Evolutionary conservation across 495 filamentous ascomycete genomes (phyloP).

Genomic region (Tuber indicum): DNA sequence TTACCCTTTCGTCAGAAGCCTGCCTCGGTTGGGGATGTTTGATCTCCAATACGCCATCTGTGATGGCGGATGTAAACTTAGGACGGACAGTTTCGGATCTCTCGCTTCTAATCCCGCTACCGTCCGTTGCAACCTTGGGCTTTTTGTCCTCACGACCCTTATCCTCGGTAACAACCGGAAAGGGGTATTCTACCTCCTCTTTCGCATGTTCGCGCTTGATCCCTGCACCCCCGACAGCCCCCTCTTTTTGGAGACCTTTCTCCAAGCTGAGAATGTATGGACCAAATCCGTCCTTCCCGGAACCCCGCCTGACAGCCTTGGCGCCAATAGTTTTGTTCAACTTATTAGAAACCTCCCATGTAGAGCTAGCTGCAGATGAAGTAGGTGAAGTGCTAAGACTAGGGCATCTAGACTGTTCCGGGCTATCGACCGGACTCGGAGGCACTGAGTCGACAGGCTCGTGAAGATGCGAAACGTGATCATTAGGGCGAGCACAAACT

Average conservation of each 20-base stretch:
- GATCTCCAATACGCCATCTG: constrained; percentile 26
- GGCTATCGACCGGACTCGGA: constrained; percentile 35
- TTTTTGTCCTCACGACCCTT: constrained; percentile 15
- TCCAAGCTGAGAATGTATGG: constrained; percentile 35
- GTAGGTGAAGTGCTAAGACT: constrained; percentile 41
- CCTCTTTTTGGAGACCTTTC: constrained; percentile 28
- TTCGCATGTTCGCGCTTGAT: constrained; percentile 29
- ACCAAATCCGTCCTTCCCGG: constrained; percentile 34
- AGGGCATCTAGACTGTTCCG: constrained; percentile 34
- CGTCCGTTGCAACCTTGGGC: constrained; percentile 18
- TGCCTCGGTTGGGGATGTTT: constrained; percentile 15
- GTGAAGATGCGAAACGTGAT: constrained; percentile 42
- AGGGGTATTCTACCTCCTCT: constrained; percentile 35
- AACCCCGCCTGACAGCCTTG: constrained; percentile 29
- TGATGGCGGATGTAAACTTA: constrained; percentile 33
- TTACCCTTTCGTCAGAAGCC: constrained; percentile 1
- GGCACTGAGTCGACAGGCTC: constrained; percentile 41
- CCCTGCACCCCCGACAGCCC: constrained; percentile 27
- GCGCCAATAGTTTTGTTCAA: constrained; percentile 15
- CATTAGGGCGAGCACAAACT: constrained; percentile 30
- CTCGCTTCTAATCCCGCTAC: constrained; percentile 28
- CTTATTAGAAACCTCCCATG: constrained; percentile 32
- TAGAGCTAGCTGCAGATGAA: constrained; percentile 35
- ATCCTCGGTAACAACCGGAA: constrained; percentile 27
- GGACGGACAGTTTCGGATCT: constrained; percentile 42